These are phyloP conservation scores for Harringtonia lauricola DNA, from an alignment of 2,329 filamentous ascomycete species.

Conservation along the genomic window DNA sequence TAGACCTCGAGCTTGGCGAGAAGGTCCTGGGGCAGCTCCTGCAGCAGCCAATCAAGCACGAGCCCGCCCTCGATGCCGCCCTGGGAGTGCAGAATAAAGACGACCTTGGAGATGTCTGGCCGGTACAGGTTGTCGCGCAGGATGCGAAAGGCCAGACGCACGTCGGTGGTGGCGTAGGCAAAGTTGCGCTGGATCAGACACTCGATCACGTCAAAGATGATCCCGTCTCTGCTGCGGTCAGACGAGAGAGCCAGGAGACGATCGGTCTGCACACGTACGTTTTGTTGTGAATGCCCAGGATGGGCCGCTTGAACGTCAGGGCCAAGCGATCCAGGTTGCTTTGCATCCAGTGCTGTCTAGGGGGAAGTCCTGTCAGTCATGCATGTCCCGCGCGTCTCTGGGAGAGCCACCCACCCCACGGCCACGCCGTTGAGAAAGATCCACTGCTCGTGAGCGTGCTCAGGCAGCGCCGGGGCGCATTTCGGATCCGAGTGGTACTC, in stretches of 20 bases:
- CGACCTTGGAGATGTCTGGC: constrained; percentile 51
- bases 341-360: constrained; percentile 54
- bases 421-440: constrained; percentile 70
- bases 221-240: constrained; percentile 31
- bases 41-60: constrained; percentile 65
- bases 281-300: constrained; percentile 65
- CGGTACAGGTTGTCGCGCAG: constrained; percentile 55
- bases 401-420: constrained; percentile 40
- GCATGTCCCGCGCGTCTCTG: no score
- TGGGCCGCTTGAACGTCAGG: constrained; percentile 57
- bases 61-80: constrained; percentile 65
- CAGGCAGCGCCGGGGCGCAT: constrained; percentile 34
- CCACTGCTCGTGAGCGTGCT: constrained; percentile 59
- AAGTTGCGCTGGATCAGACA: constrained; percentile 69
- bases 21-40: constrained; percentile 56
- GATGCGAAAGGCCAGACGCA: constrained; percentile 48
- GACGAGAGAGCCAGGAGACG: no score
- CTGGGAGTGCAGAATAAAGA: constrained; percentile 68
- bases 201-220: constrained; percentile 67
- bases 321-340: constrained; percentile 61
- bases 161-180: constrained; percentile 58
- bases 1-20: constrained; percentile 62
- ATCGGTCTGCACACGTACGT: constrained; percentile 30
- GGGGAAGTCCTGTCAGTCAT: not conserved
- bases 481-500: constrained; percentile 41